phyloP scores from a whole-genome alignment of 352 stramenopile genomes.

The Pythium utonaiense region DNA sequence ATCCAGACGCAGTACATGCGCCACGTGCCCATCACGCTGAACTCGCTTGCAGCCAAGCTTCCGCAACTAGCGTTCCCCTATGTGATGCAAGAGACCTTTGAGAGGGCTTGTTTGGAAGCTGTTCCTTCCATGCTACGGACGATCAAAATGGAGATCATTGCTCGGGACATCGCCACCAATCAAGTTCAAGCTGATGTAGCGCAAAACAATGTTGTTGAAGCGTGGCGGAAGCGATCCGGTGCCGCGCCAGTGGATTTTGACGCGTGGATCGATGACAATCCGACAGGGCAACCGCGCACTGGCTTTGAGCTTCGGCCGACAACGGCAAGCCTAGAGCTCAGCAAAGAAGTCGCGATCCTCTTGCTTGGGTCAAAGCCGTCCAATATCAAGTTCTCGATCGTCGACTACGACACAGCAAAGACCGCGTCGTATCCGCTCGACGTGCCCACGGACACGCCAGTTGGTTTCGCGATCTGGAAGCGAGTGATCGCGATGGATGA shows the following conservation, averaged over 20 bases:
- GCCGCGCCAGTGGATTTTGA: slow-evolving; percentile 47
- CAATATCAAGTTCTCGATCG: slow-evolving; percentile 64
- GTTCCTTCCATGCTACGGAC: slow-evolving; percentile 53
- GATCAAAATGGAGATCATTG: slow-evolving; percentile 68
- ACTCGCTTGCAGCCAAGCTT: slow-evolving; percentile 40
- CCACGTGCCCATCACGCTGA: slow-evolving; percentile 49
- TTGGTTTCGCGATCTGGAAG: slow-evolving; percentile 76
- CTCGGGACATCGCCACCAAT: slow-evolving; percentile 38
- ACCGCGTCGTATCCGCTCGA: slow-evolving; percentile 26
- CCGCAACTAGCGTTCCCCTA: slow-evolving; percentile 57
- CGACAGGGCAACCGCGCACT: slow-evolving; percentile 36
- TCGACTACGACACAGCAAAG: slow-evolving; percentile 47
- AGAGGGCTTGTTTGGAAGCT: slow-evolving; percentile 53
- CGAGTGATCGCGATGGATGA: slow-evolving; percentile 65
- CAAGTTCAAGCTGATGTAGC: slow-evolving; percentile 30
- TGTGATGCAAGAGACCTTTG: slow-evolving; percentile 50
- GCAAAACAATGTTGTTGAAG: slow-evolving; percentile 49
- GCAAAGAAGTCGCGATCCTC: slow-evolving; percentile 49
- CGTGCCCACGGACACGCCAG: slow-evolving; percentile 30
- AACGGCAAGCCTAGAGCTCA: slow-evolving; percentile 38
- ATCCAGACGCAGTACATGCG: slow-evolving; percentile 32
- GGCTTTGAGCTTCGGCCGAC: slow-evolving; percentile 62
- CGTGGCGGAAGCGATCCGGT: slow-evolving; percentile 33
- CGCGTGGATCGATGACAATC: slow-evolving; percentile 56
- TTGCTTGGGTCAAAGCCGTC: slow-evolving; percentile 44